Base-by-base conservation (phyloP, 129 eudicot genomes). In the Scalesia atractyloides region DNA sequence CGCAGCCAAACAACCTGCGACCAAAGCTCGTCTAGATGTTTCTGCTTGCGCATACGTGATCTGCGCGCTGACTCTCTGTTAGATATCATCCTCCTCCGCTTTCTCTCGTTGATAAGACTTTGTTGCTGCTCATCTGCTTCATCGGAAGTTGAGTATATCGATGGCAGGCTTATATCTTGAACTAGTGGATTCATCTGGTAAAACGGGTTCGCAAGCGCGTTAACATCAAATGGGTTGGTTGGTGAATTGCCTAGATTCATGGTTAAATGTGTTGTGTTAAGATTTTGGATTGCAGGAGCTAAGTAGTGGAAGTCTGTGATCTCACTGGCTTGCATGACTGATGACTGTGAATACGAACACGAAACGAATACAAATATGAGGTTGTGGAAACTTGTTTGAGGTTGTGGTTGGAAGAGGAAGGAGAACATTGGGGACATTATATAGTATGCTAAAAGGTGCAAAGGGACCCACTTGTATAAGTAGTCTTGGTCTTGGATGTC, bases 31-130 rank as follows among this genome's bases (percentile, higher is more conserved):
- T 95, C 97, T 15, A 95, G 82, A 81, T 95, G 99, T 84, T 79
- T 88, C 76, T 95, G 99, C 53, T 95, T 95, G 44, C 99, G 90
- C 97, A 95, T 91, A 52, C 99, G 89, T 17, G 99, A 95, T 69
- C 99, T 70, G 3, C 99, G 83, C 13, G 99, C 99, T 5, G 99
- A 95, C 76, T 95, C 99, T 41, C 99, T 48, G 69, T 95, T 95
- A 17, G 99, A 95, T 58, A 95, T 95, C 96, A 95, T 95, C 74
- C 99, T 84, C 47, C 99, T 91, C 46, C 87, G 95, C 73, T 91
- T 95, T 66, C 99, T 82, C 79, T 95, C 99, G 63, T 95, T 88
- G 53, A 95, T 88, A 70, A 95, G 75, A 44, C 90, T 84, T 75
- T 74, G 61, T 53, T 95, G 91, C 58, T 91, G 97, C 69, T 95